phyloP scores from a whole-genome alignment of 129 eudicot species.

The Smallanthus sonchifolius region DNA sequence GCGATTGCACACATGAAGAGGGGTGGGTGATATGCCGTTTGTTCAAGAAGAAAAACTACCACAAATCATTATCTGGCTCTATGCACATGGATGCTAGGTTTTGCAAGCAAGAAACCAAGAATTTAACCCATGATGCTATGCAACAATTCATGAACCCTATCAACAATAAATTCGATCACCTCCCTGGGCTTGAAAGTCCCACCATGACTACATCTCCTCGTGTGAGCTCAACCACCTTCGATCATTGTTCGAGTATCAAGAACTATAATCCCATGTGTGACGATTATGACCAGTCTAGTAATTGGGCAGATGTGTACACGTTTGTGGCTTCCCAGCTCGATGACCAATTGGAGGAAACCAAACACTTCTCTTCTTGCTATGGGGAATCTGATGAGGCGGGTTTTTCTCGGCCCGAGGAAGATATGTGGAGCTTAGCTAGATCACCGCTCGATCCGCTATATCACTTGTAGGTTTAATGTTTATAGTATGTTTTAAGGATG shows the following conservation, averaged over 20 bases:
- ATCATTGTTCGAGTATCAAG: slow-evolving; percentile 9
- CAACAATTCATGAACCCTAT: slow-evolving; percentile 11
- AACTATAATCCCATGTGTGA: slow-evolving; percentile 9
- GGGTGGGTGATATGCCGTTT: slow-evolving; percentile 88
- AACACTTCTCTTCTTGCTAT: slow-evolving; percentile 15
- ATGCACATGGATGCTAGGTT: slow-evolving; percentile 32
- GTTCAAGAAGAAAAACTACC: slow-evolving; percentile 71
- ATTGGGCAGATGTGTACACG: slow-evolving; percentile 45
- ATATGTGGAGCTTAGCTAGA: slow-evolving; percentile 44
- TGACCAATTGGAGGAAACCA: slow-evolving; percentile 32
- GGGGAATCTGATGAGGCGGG: slow-evolving; percentile 7
- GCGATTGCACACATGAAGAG: slow-evolving; percentile 49
- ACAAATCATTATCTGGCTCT: slow-evolving; percentile 26
- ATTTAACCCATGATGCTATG: slow-evolving; percentile 8
- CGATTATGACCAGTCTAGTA: not conserved
- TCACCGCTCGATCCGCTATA: slow-evolving; percentile 42
- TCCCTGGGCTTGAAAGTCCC: slow-evolving; percentile 52
- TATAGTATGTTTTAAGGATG: not conserved
- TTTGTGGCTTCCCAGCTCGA: slow-evolving; percentile 50
- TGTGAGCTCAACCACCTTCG: not conserved
- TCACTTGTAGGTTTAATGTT: slow-evolving; percentile 36
- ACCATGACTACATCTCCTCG: slow-evolving; percentile 7
- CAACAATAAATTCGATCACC: slow-evolving; percentile 37
- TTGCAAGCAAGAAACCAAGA: slow-evolving; percentile 31
- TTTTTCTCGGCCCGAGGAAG: slow-evolving; percentile 15